phyloP scores from a whole-genome alignment of 2,329 filamentous ascomycete genomes.

The Trichoderma sp. region DNA sequence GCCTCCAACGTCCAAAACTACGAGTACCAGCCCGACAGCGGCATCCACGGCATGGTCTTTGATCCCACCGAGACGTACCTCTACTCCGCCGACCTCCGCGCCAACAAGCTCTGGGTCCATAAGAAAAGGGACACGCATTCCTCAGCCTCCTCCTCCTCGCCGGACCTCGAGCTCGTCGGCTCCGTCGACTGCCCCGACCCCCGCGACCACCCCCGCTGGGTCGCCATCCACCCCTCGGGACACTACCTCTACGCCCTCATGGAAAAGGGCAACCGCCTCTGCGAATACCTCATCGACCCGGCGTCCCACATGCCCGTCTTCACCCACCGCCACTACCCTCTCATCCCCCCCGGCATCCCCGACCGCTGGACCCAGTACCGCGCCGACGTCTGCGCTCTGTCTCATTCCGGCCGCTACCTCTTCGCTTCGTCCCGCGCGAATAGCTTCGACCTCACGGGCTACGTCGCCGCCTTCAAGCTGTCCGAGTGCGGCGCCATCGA shows the following conservation, averaged over 20 bases:
- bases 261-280: conserved; percentile 85
- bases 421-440: conserved; percentile 86
- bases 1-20: conserved; percentile 71
- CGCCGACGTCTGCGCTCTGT: conserved; percentile 78
- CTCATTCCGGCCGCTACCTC: conserved; percentile 70
- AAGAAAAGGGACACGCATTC: conserved; percentile 52
- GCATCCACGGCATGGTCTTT: conserved; percentile 82
- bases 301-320: conserved; percentile 74
- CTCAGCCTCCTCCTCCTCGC: conserved; percentile 35
- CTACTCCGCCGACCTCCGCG: conserved; percentile 76
- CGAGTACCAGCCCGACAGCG: conserved; percentile 68
- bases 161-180: conserved; percentile 69
- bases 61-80: conserved; percentile 73
- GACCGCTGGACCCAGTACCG: conserved; percentile 68
- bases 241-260: conserved; percentile 83
- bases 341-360: conserved; percentile 74
- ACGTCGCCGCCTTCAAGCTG: conserved; percentile 79
- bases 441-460: conserved; percentile 73
- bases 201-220: conserved; percentile 83
- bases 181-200: conserved; percentile 70
- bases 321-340: conserved; percentile 73
- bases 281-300: conserved; percentile 78
- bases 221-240: conserved; percentile 77
- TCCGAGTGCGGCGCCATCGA: conserved; percentile 70
- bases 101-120: conserved; percentile 84